Conservation (phyloP, 2,329 filamentous ascomycete genomes). For the Aspergillus melleus region DNA sequence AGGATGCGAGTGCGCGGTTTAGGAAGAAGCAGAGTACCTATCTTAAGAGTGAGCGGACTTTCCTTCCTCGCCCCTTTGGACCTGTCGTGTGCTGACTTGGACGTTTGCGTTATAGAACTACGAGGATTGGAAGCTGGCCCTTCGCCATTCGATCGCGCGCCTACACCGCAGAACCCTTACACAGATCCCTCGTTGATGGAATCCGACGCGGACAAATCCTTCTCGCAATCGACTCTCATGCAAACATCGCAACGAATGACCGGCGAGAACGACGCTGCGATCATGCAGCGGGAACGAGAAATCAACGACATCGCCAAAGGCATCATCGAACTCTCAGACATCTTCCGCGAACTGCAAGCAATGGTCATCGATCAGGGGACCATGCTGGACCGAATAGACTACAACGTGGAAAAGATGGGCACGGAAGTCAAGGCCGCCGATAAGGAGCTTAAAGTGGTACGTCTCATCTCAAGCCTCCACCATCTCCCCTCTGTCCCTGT, state of each 20-base stretch:
- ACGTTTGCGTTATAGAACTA: conserved; percentile 56
- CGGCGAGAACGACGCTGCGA: conserved; percentile 73
- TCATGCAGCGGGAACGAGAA: conserved; percentile 89
- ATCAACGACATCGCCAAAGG: conserved; percentile 98
- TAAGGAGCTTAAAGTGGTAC: conserved; percentile 79
- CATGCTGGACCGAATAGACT: conserved; percentile 92
- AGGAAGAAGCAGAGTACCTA: conserved; percentile 97
- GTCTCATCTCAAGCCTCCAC: conserved; percentile 18
- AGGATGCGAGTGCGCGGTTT: conserved; percentile 88
- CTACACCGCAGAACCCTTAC: conserved; percentile 64
- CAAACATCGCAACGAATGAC: conserved; percentile 64
- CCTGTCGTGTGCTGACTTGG: conserved; percentile 12
- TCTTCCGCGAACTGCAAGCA: conserved; percentile 91
- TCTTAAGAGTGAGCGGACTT: conserved; percentile 70
- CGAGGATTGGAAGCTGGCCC: conserved; percentile 68
- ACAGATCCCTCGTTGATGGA: conserved; percentile 86
- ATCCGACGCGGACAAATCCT: conserved; percentile 88
- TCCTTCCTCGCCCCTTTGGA: background rate
- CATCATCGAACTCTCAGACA: conserved; percentile 94
- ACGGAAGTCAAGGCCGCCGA: conserved; percentile 89
- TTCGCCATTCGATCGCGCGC: conserved; percentile 51
- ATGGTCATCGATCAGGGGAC: conserved; percentile 95
- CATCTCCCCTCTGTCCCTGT: background rate
- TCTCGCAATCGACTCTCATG: conserved; percentile 85
- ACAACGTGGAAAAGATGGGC: conserved; percentile 96